Conservation (phyloP, 2,329 filamentous ascomycete genomes). For the Fusarium sp. region DNA sequence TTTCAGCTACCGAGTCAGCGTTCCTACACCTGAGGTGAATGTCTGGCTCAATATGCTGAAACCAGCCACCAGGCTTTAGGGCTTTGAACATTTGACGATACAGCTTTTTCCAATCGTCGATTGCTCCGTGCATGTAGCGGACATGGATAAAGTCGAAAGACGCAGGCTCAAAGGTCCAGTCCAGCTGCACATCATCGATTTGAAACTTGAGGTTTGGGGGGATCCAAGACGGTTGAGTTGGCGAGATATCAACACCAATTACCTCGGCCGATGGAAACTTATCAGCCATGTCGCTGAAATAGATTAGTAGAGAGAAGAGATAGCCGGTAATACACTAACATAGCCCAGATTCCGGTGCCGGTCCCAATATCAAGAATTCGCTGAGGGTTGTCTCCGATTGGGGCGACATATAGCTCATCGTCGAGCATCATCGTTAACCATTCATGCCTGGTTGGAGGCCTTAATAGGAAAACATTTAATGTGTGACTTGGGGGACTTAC, state of each 20-base stretch:
- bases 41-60: conserved; percentile 33
- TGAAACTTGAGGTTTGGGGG: conserved; percentile 27
- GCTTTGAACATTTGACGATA: conserved; percentile 30
- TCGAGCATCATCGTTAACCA: conserved; percentile 40
- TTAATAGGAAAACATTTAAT: too few relatives aligned
- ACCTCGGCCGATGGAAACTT: conserved; percentile 30
- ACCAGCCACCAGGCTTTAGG: conserved; percentile 36
- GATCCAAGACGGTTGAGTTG: conserved; percentile 14
- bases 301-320: background rate
- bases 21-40: conserved; percentile 35
- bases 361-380: conserved; percentile 27
- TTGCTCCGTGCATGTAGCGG: conserved; percentile 36
- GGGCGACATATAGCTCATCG: conserved; percentile 22
- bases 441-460: conserved; percentile 28
- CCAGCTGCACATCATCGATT: conserved; percentile 27
- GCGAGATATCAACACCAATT: conserved; percentile 25
- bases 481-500: too few relatives aligned
- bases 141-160: conserved; percentile 37
- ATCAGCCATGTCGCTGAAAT: conserved; percentile 23
- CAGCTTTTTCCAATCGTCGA: conserved; percentile 29
- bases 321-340: background rate
- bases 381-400: conserved; percentile 27
- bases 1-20: conserved; percentile 15
- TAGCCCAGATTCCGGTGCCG: conserved; percentile 31
- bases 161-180: conserved; percentile 24